Evolutionary conservation across 331 rosid genomes (phyloP).

Genomic region (Malus hybrid): DNA sequence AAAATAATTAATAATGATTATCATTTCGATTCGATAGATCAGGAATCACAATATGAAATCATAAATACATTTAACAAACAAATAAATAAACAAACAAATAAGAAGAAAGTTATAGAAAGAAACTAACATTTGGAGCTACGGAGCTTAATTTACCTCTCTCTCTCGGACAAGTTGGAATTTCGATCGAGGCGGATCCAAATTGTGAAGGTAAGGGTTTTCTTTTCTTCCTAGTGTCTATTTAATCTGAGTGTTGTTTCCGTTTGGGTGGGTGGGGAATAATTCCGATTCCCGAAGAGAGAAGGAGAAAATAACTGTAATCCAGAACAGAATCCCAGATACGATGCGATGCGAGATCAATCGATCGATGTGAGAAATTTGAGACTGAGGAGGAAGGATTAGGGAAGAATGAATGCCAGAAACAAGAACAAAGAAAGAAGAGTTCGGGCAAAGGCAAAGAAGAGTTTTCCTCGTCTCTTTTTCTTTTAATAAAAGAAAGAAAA

Average conservation of each 20-base stretch:
- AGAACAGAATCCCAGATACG: neutral
- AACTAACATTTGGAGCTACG: neutral
- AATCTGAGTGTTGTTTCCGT: neutral
- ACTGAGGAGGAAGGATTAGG: neutral
- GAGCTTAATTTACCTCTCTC: neutral
- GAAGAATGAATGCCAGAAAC: neutral
- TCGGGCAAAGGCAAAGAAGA: no score
- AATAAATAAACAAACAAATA: neutral
- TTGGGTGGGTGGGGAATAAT: no score
- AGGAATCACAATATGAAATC: neutral
- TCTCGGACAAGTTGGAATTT: neutral
- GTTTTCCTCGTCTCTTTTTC: no score
- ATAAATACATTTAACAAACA: neutral
- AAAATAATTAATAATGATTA: neutral
- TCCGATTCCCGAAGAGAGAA: neutral
- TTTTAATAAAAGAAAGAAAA: no score
- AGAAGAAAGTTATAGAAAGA: neutral
- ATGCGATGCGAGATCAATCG: neutral
- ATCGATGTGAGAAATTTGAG: neutral
- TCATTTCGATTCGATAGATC: neutral
- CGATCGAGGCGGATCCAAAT: slow-evolving; percentile 2
- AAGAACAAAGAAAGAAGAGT: neutral
- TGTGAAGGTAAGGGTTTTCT: neutral
- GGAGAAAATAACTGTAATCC: neutral
- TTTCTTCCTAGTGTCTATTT: neutral